A percentile compares a stretch with the other conserved stretches of the same genome.
phyloP scores from a whole-genome alignment of 2,329 filamentous ascomycete species.

The Davidsoniella eucalypti region DNA sequence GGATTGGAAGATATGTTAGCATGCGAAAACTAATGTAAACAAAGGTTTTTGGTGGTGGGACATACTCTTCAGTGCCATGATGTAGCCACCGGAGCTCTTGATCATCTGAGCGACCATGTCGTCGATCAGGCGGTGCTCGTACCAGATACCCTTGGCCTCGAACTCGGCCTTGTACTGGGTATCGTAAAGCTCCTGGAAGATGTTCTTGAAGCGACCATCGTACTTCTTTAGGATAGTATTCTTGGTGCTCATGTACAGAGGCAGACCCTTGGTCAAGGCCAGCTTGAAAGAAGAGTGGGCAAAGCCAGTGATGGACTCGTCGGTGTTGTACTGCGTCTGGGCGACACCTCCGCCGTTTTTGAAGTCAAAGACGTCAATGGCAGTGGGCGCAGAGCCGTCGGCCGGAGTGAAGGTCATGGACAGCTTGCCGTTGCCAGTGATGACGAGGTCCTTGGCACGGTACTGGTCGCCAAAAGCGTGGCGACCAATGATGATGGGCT shows the following conservation, averaged over 20 bases:
- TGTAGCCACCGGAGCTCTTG: constrained; percentile 90
- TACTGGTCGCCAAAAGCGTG: constrained; percentile 99
- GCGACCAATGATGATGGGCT: constrained; percentile 96
- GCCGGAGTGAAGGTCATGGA: constrained; percentile 83
- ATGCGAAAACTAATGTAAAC: background rate
- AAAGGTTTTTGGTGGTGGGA: constrained; percentile 14
- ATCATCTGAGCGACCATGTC: constrained; percentile 99
- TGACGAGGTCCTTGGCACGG: constrained; percentile 81
- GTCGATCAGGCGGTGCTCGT: constrained; percentile 97
- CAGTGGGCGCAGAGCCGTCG: constrained; percentile 61
- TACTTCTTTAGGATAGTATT: constrained; percentile 99
- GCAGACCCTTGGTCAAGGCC: constrained; percentile 68
- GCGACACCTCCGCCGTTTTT: constrained; percentile 72
- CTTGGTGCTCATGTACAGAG: constrained; percentile 99
- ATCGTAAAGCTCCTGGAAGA: constrained; percentile 96
- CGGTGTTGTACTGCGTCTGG: constrained; percentile 96
- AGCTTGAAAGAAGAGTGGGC: constrained; percentile 96
- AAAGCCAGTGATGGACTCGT: constrained; percentile 87
- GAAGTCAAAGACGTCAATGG: constrained; percentile 84
- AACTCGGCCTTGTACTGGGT: constrained; percentile 73
- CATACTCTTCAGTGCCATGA: constrained; percentile 96
- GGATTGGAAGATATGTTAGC: background rate
- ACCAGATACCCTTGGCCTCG: constrained; percentile 89
- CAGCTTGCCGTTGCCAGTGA: constrained; percentile 69
- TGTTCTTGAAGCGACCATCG: constrained; percentile 97